Evolutionary conservation across 2,329 filamentous ascomycete species (phyloP), one percentile per base, ranked within the genome.

Genomic region (Hypoxylon sp.): DNA sequence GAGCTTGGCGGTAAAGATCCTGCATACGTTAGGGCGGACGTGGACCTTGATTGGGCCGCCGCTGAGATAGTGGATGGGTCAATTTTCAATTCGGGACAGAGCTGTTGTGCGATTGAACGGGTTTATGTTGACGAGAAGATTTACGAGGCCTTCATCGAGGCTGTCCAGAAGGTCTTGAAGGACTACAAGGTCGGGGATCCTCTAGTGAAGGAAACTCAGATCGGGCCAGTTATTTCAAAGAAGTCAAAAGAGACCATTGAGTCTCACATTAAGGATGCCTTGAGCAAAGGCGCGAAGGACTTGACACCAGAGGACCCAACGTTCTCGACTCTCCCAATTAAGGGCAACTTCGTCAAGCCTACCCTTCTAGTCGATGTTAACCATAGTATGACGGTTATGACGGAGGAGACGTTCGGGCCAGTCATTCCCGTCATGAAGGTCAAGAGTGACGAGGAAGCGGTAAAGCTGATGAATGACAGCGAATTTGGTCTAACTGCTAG

Each of bases 21-120:
- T 3, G 95, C 95, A 23, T 98, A 98, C 76, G 86, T 98, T 60
- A 86, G 95, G 66, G 84, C 84, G 5, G 95, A 98, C 75, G 93
- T 97, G 1, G 94, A 98, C 77, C 81, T 97, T 51, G 89, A 89
- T 51, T 98, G 94, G 95, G 94, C 91, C 0, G 95, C 95, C 0
- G 94, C 92, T 73, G 94, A 98, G 81, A 96, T 98, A 75, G 93
- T 98, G 13, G 95, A 98, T 74, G 95, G 95, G 19, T 91, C 94
- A n/a, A 85, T 98, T 63, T 98, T 98, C 86, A 98, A 98, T 83
- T 97, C 94, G 56, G 95, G 95, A n/a, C 95, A 98, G 83, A 97
- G 93, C 78, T 98, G 95, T 84, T 98, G 95, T 81, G 92, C 93
- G 23, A 85, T 98, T 59, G 95, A 98, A 82, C 87, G 95, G 34